Evolutionary conservation across 768 basidiomycete species (phyloP).

Genomic region (Xerocomus spinulosus): DNA sequence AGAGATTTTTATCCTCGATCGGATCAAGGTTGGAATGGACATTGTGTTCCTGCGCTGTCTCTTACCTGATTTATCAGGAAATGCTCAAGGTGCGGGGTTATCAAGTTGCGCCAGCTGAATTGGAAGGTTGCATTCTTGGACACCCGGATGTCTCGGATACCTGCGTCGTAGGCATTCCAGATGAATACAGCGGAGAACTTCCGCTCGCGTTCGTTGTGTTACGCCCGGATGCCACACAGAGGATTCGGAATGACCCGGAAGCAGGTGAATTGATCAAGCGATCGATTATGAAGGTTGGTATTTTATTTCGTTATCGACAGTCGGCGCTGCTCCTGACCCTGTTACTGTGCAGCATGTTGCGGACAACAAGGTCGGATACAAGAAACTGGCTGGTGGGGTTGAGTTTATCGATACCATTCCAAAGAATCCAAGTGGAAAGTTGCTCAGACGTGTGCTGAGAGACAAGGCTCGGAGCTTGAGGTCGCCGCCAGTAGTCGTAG

Average conservation of each 20-base stretch:
- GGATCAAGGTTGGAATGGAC: conserved; percentile 52
- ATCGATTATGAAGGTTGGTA: conserved; percentile 51
- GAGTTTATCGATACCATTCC: conserved; percentile 60
- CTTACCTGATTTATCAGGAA: conserved; percentile 41
- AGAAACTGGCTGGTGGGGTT: conserved; percentile 57
- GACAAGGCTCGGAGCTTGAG: conserved; percentile 39
- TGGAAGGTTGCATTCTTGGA: conserved; percentile 59
- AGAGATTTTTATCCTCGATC: conserved; percentile 68
- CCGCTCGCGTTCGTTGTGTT: conserved; percentile 69
- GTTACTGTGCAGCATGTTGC: conserved; percentile 46
- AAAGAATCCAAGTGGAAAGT: conserved; percentile 70
- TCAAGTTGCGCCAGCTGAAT: conserved; percentile 61
- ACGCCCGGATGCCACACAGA: conserved; percentile 34
- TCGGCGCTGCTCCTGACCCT: background rate
- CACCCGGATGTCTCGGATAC: conserved; percentile 58
- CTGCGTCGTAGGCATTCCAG: conserved; percentile 62
- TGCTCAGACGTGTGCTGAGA: conserved; percentile 51
- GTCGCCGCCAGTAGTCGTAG: conserved; percentile 9
- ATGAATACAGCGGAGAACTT: conserved; percentile 74
- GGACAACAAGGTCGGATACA: conserved; percentile 56
- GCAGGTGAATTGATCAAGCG: conserved; percentile 33
- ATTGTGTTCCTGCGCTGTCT: background rate
- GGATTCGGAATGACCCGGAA: conserved; percentile 31
- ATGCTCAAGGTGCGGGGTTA: conserved; percentile 61
- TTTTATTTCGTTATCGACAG: background rate